These are phyloP conservation scores for Pisolithus microcarpus DNA, from an alignment of 768 basidiomycete species.

Conservation along the genomic window DNA sequence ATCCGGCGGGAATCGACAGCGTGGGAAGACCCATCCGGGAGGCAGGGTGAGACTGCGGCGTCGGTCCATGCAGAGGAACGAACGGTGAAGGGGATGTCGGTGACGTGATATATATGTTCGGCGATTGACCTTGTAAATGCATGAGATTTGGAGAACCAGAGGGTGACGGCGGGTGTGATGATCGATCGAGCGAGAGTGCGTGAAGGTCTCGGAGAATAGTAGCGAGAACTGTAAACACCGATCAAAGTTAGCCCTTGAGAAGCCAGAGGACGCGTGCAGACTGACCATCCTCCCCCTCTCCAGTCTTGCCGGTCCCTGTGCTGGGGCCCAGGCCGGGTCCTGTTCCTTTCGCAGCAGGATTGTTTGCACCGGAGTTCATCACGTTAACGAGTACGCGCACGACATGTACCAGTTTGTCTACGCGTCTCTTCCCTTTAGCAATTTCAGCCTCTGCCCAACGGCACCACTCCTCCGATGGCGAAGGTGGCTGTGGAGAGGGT, in stretches of 20 bases:
- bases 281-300: conserved; percentile 1
- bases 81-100: conserved; percentile 39
- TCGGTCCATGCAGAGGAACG: neutral
- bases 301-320: neutral
- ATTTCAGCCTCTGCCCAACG: conserved; percentile 31
- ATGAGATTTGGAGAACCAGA: conserved; percentile 18
- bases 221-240: conserved; percentile 11
- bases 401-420: conserved; percentile 52
- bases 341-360: neutral
- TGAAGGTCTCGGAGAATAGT: conserved; percentile 21
- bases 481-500: conserved; percentile 1
- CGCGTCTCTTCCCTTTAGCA: conserved; percentile 53
- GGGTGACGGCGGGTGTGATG: conserved; percentile 19
- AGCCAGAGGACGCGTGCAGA: conserved; percentile 10
- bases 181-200: conserved; percentile 18
- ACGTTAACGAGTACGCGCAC: conserved; percentile 60
- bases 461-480: conserved; percentile 21
- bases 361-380: conserved; percentile 35
- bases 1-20: conserved; percentile 3
- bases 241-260: neutral
- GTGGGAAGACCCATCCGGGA: conserved; percentile 9
- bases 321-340: neutral
- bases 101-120: conserved; percentile 70
- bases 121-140: conserved; percentile 29
- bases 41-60: conserved; percentile 14